Conservation (phyloP, 2,329 filamentous ascomycete species). For the Calonectria pseudoturangicola region DNA sequence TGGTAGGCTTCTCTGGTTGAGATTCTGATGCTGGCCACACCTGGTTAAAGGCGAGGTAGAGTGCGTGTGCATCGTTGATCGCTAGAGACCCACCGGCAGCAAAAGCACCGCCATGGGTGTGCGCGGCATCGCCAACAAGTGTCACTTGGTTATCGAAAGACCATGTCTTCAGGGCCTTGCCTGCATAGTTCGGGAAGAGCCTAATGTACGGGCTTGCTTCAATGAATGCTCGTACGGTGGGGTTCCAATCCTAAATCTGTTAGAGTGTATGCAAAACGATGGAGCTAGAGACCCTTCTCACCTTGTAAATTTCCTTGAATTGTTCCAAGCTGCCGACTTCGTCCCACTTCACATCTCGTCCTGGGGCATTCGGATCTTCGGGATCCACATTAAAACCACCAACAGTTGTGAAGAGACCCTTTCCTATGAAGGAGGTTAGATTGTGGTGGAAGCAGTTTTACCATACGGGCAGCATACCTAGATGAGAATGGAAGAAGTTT, state of each 20-base stretch:
- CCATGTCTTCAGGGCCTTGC: constrained; percentile 63
- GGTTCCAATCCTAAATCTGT: constrained; percentile 62
- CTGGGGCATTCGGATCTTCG: constrained; percentile 55
- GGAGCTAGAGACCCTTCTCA: neutral
- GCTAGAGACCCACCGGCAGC: constrained; percentile 64
- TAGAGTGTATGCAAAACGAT: neutral
- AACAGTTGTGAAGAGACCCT: constrained; percentile 65
- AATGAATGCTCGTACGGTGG: constrained; percentile 62
- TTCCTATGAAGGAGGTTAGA: constrained; percentile 26
- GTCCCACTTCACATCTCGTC: constrained; percentile 61
- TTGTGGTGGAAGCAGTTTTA: too few relatives aligned
- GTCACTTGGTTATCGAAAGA: constrained; percentile 60
- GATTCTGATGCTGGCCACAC: constrained; percentile 53
- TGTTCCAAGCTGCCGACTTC: constrained; percentile 59
- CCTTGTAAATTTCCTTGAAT: constrained; percentile 60
- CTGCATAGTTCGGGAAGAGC: constrained; percentile 66
- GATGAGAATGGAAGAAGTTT: constrained; percentile 64
- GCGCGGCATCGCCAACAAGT: constrained; percentile 63
- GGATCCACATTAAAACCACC: constrained; percentile 63
- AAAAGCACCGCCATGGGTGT: constrained; percentile 64
- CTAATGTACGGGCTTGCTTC: constrained; percentile 63
- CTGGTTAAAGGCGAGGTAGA: constrained; percentile 62
- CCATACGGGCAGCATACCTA: constrained; percentile 54
- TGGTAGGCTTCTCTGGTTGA: constrained; percentile 37
- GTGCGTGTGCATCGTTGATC: constrained; percentile 64